These are phyloP conservation scores for Sarcodon aspratus DNA, from an alignment of 768 basidiomycete genomes.

Conservation along the genomic window DNA sequence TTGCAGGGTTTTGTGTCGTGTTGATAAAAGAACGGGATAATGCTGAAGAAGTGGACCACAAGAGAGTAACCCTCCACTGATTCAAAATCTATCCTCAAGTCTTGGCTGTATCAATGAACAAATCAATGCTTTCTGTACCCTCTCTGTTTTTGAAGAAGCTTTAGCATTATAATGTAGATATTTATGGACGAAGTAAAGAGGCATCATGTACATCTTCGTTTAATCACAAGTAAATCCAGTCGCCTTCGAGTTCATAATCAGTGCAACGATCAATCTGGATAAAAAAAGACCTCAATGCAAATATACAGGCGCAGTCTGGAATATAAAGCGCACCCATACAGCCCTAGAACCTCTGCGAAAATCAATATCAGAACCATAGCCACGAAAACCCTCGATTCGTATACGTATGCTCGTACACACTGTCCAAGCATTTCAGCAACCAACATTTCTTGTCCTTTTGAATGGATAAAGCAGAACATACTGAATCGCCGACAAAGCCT, in stretches of 20 bases:
- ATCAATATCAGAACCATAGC: slow-evolving; percentile 95
- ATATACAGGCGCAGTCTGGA: not conserved
- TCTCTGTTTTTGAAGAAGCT: not conserved
- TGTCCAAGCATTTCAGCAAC: slow-evolving; percentile 15
- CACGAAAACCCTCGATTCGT: slow-evolving; percentile 87
- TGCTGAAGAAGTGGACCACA: slow-evolving; percentile 25
- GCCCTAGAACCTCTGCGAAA: slow-evolving; percentile 82
- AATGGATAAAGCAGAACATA: slow-evolving; percentile 33
- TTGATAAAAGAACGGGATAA: slow-evolving; percentile 35
- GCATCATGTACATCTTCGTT: not conserved
- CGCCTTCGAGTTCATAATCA: slow-evolving; percentile 83
- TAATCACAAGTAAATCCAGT: slow-evolving; percentile 21
- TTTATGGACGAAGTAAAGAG: not conserved
- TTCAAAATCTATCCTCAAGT: no score
- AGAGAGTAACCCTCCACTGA: slow-evolving; percentile 10
- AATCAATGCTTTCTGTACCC: no score
- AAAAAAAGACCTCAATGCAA: not conserved
- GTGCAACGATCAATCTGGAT: slow-evolving; percentile 68
- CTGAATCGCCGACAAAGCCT: slow-evolving; percentile 87
- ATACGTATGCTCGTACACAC: slow-evolving; percentile 87
- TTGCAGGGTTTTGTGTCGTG: slow-evolving; percentile 54
- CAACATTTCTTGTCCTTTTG: slow-evolving; percentile 7
- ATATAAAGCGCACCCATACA: slow-evolving; percentile 56
- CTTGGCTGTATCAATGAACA: no score
- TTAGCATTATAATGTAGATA: not conserved